phyloP scores from a whole-genome alignment of 2,329 filamentous ascomycete genomes.

The Ophiosphaerella korrae region DNA sequence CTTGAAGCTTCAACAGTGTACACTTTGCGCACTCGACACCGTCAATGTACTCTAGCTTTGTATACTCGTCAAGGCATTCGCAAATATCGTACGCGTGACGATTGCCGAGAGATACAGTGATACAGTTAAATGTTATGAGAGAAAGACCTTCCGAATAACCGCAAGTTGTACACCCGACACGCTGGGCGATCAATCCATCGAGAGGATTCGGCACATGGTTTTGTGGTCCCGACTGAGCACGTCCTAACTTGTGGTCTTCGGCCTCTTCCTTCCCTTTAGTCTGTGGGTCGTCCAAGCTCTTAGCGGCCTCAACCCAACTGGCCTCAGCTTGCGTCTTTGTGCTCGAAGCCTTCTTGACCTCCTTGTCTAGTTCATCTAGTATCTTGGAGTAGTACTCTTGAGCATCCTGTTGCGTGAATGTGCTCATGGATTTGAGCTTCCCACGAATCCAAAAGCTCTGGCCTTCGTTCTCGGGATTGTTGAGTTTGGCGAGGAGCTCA shows the following conservation, averaged over 20 bases:
- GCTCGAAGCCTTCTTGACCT: slow-evolving; percentile 59
- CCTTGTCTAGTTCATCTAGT: slow-evolving; percentile 81
- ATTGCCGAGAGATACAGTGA: slow-evolving; percentile 80
- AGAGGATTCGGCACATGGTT: slow-evolving; percentile 70
- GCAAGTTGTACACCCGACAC: slow-evolving; percentile 84
- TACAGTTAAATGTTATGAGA: slow-evolving; percentile 90
- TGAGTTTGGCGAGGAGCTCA: slow-evolving; percentile 71
- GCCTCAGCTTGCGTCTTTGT: slow-evolving; percentile 48
- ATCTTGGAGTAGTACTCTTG: slow-evolving; percentile 96
- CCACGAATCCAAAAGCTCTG: slow-evolving; percentile 80
- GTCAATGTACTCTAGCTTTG: slow-evolving; percentile 80
- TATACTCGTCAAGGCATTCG: slow-evolving; percentile 83
- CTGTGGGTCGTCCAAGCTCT: slow-evolving; percentile 24
- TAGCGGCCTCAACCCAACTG: slow-evolving; percentile 38
- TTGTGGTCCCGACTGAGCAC: slow-evolving; percentile 1
- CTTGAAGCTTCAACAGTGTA: slow-evolving; percentile 69
- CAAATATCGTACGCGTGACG: slow-evolving; percentile 69
- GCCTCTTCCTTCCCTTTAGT: slow-evolving; percentile 5
- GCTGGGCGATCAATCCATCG: slow-evolving; percentile 84
- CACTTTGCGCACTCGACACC: slow-evolving; percentile 93
- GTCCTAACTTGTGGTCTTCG: neutral
- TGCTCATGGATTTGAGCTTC: slow-evolving; percentile 88
- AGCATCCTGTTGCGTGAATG: slow-evolving; percentile 94
- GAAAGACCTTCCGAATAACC: slow-evolving; percentile 86
- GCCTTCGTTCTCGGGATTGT: slow-evolving; percentile 72